Percentiles rank a stretch among this genome's conserved stretches.
phyloP scores from a whole-genome alignment of 345 rosid genomes.

The Linum trigynum region DNA sequence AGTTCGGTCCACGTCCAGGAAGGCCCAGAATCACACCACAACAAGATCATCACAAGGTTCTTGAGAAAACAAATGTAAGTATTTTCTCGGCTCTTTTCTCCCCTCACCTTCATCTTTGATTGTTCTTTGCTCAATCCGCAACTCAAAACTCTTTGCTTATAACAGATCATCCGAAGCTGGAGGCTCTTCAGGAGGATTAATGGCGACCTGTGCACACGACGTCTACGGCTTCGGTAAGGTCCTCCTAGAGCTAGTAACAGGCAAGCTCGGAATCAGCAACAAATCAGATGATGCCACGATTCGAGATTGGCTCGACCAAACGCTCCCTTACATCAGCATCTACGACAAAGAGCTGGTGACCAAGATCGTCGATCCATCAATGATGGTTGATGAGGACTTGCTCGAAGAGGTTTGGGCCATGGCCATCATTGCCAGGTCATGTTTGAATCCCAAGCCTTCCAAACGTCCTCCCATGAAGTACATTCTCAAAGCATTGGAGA shows the following conservation, averaged over 20 bases:
- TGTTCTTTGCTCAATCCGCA: background rate
- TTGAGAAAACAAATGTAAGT: slow-evolving; percentile 7
- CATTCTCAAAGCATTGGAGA: slow-evolving; percentile 11
- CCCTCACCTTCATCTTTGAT: background rate
- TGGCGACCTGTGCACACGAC: slow-evolving; percentile 6
- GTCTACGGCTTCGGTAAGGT: slow-evolving; percentile 10
- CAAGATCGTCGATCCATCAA: slow-evolving; percentile 4
- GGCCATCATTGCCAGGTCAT: slow-evolving; percentile 8
- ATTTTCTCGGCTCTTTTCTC: background rate
- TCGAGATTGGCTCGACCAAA: slow-evolving; percentile 5
- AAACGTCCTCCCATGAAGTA: slow-evolving; percentile 11
- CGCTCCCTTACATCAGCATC: background rate
- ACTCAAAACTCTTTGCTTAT: background rate
- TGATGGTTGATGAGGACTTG: slow-evolving; percentile 7
- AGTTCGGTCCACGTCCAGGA: slow-evolving; percentile 1
- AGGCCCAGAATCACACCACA: background rate
- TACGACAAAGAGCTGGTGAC: slow-evolving; percentile 3
- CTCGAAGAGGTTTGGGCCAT: slow-evolving; percentile 11
- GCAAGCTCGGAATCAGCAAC: slow-evolving; percentile 2
- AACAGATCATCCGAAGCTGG: slow-evolving; percentile 4
- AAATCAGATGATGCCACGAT: background rate
- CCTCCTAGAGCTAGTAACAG: slow-evolving; percentile 6
- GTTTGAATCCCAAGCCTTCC: slow-evolving; percentile 4
- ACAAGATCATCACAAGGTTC: slow-evolving; percentile 4
- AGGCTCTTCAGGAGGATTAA: background rate